Evolutionary conservation across 371 early-diverging fungal genomes (phyloP).

Genomic region (Circinella umbellata): DNA sequence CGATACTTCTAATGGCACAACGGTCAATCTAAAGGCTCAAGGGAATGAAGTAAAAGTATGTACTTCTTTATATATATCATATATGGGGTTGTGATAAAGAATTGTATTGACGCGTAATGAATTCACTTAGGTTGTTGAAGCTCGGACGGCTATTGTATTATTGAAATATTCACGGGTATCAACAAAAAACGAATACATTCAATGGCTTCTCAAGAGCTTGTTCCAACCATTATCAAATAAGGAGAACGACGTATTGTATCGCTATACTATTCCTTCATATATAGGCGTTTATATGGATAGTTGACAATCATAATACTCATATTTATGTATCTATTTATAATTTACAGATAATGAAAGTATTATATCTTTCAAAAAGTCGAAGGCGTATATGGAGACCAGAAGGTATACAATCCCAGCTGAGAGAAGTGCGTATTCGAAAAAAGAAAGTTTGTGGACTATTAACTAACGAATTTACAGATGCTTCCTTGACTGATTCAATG

Average conservation of each 20-base stretch:
- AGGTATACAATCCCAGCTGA: background rate
- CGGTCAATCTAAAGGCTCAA: background rate
- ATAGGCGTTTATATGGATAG: background rate
- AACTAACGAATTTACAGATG: background rate
- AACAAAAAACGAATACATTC: constrained; percentile 52
- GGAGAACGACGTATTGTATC: constrained; percentile 36
- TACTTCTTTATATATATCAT: background rate
- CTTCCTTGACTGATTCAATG: background rate
- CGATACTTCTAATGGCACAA: background rate
- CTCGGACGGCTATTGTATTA: constrained; percentile 45
- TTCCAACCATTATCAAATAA: constrained; percentile 43
- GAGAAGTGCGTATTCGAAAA: background rate
- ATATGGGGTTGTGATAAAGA: background rate
- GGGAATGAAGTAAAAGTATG: constrained; percentile 15
- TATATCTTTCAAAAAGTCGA: constrained; percentile 46
- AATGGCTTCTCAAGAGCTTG: constrained; percentile 49
- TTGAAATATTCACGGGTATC: constrained; percentile 39
- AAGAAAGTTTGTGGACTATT: background rate
- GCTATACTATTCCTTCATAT: background rate
- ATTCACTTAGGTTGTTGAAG: constrained; percentile 17
- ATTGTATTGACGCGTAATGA: background rate
- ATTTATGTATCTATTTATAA: background rate
- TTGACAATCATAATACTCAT: background rate
- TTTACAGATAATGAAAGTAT: constrained; percentile 32
- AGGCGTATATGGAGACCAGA: constrained; percentile 44